Evolutionary conservation across 306 rosid genomes (phyloP), one percentile per base, ranked within the genome.

Genomic region (Quercus variabilis): DNA sequence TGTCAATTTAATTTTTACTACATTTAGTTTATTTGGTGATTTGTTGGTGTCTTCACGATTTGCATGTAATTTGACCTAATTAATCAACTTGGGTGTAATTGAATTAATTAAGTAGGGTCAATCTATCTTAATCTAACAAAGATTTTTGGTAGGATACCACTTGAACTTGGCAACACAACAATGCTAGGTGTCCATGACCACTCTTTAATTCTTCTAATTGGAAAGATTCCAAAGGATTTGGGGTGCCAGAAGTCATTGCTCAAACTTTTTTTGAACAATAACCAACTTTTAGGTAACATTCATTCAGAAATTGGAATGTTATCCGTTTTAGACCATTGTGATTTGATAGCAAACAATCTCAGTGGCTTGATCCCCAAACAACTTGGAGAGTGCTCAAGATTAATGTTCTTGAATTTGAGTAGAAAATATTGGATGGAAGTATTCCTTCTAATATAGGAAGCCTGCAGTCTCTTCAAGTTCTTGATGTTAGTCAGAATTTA

Each of bases 401-500:
- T 62, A 28, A 10, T 13, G 3, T 15, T 11, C 1, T 62, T 26
- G n/a, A 62, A 62, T 62, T 62, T 62, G n/a, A 26, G 68, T 4
- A 62, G 14, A 30, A 62, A 25, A 6, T 5, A 26, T 15, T 62
- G 0, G 2, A 7, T 31, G 38, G 19, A 62, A 62, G 68, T 26
- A 13, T 62, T 13, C 26, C 38, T 6, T 18, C 30, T 26, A 19
- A 71, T 15, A 62, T 62, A 11, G 55, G 83, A 18, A 60, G 77
- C 55, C 13, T 85, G 57, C 54, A 75, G 0, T 54, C 58, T 74
- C 77, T 90, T 18, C 43, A 17, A 55, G 59, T 41, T 26, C 85
- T 89, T 65, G 93, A 89, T 83, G 85, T 87, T 12, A 85, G 88
- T 76, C 57, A 57, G 9, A 87, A 87, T 68, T 17, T 57, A 3